These are phyloP conservation scores for Ogataea pini DNA, from an alignment of 805 yeast species.

Conservation along the genomic window DNA sequence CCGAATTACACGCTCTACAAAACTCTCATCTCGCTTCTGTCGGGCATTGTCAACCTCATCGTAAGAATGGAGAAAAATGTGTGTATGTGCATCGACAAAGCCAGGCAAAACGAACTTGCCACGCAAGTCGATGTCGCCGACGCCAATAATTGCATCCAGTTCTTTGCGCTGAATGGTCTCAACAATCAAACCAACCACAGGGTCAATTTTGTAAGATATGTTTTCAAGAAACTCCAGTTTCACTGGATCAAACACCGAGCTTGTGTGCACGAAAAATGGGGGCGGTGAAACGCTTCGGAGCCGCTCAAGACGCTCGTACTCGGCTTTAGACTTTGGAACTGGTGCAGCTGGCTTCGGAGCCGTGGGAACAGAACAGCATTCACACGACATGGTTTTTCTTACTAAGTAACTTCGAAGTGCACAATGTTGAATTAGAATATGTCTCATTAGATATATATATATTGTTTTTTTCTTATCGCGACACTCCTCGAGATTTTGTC, in stretches of 20 bases:
- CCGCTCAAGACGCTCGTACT: conserved; percentile 20
- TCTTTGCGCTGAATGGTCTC: conserved; percentile 13
- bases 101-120: conserved; percentile 30
- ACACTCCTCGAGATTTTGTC: not conserved
- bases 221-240: conserved; percentile 15
- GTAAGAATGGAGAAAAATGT: conserved; percentile 32
- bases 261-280: conserved; percentile 26
- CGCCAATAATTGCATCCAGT: conserved; percentile 6
- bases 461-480: not conserved
- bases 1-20: conserved; percentile 30
- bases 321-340: conserved; percentile 24
- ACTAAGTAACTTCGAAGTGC: no score
- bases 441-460: not conserved
- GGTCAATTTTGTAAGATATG: conserved; percentile 23
- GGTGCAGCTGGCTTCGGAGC: conserved; percentile 18
- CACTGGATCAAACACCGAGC: conserved; percentile 25
- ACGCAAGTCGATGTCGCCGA: conserved; percentile 26
- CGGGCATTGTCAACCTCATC: conserved; percentile 30
- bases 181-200: conserved; percentile 24
- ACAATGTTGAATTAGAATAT: no score
- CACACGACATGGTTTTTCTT: conserved; percentile 7
- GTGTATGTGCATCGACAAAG: conserved; percentile 34
- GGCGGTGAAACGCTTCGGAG: conserved; percentile 15
- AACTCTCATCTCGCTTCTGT: conserved; percentile 31
- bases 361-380: conserved; percentile 21